Percentiles rank a stretch among this genome's conserved stretches.
Evolutionary conservation across 2,329 filamentous ascomycete genomes (phyloP).

Genomic region (Elsinoe fawcettii): DNA sequence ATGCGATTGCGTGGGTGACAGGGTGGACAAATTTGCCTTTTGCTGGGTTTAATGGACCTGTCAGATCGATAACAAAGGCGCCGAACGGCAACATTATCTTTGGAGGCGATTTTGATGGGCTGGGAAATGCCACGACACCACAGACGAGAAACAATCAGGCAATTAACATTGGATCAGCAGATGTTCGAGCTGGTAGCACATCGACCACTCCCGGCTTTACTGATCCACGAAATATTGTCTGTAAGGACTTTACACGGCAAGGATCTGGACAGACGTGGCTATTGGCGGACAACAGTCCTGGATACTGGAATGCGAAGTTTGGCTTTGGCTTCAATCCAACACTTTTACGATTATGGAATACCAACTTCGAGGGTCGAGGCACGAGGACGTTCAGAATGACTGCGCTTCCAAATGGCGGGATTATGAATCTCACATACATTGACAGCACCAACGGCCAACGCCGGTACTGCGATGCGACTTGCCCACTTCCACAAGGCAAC

Average conservation of each 20-base stretch:
- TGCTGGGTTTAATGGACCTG: constrained; percentile 87
- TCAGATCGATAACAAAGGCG: constrained; percentile 74
- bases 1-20: constrained; percentile 75
- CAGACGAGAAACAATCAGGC: constrained; percentile 64
- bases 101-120: constrained; percentile 78
- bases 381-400: constrained; percentile 84
- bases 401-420: constrained; percentile 76
- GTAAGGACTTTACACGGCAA: constrained; percentile 60
- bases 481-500: constrained; percentile 68
- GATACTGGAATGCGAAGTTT: constrained; percentile 78
- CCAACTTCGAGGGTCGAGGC: constrained; percentile 67
- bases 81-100: constrained; percentile 82
- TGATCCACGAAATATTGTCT: constrained; percentile 75
- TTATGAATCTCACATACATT: constrained; percentile 91
- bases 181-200: constrained; percentile 59
- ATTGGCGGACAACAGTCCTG: constrained; percentile 63
- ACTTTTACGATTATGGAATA: constrained; percentile 82
- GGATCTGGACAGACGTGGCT: constrained; percentile 76
- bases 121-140: constrained; percentile 70
- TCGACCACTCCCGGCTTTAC: constrained; percentile 56
- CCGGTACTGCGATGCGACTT: constrained; percentile 68
- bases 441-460: constrained; percentile 60
- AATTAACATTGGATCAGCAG: constrained; percentile 75
- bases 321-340: constrained; percentile 79
- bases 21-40: constrained; percentile 80